Conservation (phyloP, 148 eudicot species). For the Talinum fruticosum region DNA sequence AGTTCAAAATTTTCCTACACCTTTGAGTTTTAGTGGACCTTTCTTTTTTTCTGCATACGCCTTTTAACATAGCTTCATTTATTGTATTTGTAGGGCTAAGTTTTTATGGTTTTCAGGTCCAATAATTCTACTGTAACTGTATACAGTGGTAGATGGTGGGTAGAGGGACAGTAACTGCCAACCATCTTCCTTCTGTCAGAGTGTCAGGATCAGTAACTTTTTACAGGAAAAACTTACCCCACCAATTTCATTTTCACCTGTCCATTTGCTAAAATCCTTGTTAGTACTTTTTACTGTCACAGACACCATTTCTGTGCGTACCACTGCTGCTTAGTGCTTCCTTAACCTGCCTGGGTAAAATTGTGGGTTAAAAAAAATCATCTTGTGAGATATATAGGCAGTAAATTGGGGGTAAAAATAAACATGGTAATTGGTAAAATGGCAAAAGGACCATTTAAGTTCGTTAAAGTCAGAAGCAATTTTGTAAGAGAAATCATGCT, state of each 20-base stretch:
- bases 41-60: background rate
- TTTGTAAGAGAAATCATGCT: no score
- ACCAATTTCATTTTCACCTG: background rate
- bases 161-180: background rate
- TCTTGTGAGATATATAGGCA: background rate
- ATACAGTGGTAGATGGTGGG: background rate
- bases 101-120: background rate
- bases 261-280: background rate
- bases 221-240: background rate
- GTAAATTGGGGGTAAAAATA: background rate
- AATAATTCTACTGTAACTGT: background rate
- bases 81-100: background rate
- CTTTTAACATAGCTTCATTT: slow-evolving; percentile 2
- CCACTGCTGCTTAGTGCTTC: no score
- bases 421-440: no score
- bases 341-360: no score
- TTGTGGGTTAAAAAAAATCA: background rate
- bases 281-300: background rate
- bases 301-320: background rate
- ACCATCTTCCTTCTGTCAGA: background rate
- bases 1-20: background rate
- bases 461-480: no score
- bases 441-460: no score
- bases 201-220: background rate
- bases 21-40: background rate